These are phyloP conservation scores for Quercus tomentella DNA, from an alignment of 331 rosid genomes.

Conservation along the genomic window DNA sequence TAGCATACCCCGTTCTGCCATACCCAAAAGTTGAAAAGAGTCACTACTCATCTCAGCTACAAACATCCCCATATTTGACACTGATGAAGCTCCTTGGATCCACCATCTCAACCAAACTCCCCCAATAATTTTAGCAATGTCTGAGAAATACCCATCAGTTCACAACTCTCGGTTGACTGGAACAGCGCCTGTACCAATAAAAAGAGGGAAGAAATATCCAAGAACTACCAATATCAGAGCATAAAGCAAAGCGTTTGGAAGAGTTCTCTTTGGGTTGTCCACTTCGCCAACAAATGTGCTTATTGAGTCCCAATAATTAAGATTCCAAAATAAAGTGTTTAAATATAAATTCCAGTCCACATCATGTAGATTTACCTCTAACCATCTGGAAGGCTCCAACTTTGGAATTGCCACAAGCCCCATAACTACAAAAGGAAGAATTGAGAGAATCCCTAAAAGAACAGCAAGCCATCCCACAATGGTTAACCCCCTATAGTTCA, in stretches of 20 bases:
- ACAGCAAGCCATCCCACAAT: constrained; percentile 76
- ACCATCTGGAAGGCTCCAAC: constrained; percentile 50
- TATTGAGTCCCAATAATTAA: constrained; percentile 86
- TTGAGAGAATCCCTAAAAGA: constrained; percentile 59
- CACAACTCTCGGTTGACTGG: constrained; percentile 8
- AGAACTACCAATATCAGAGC: constrained; percentile 61
- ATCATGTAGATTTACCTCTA: constrained; percentile 40
- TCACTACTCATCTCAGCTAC: constrained; percentile 89
- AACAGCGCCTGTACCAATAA: constrained; percentile 72
- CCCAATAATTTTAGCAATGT: constrained; percentile 66
- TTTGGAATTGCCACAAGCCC: constrained; percentile 51
- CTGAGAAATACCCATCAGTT: constrained; percentile 78
- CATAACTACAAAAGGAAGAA: constrained; percentile 60
- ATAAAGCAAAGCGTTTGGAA: constrained; percentile 67
- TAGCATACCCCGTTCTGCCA: constrained; percentile 81
- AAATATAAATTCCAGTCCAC: constrained; percentile 70
- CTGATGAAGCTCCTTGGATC: constrained; percentile 78
- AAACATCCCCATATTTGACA: constrained; percentile 87
- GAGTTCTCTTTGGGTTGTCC: constrained; percentile 60
- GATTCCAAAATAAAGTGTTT: constrained; percentile 76
- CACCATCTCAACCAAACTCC: constrained; percentile 81
- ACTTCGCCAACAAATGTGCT: constrained; percentile 84
- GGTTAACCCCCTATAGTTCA: constrained; percentile 75
- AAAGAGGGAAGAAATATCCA: constrained; percentile 72
- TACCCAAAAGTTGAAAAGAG: constrained; percentile 78